Base-by-base conservation (phyloP, 495 filamentous ascomycete genomes). In the Neurospora sp. region DNA sequence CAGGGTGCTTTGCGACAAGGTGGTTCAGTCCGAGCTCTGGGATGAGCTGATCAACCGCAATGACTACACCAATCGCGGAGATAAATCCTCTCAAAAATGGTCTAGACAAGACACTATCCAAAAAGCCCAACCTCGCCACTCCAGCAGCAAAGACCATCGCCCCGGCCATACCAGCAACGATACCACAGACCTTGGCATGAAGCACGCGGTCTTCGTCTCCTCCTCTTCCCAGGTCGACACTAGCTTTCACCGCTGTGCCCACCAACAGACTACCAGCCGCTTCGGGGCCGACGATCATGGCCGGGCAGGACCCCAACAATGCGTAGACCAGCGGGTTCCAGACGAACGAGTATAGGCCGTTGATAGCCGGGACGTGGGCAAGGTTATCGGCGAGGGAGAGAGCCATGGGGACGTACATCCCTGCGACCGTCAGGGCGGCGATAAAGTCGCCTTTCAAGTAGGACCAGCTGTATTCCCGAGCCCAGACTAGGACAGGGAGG, bases 391-490 rank as follows among this genome's bases (percentile, higher is more conserved):
- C 94, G 73, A 94, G 87, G 5, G 94, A 98, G 38, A 99, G 87
- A 0, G 95, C 90, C 95, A 99, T 98, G 37, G 96, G 96, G 44
- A 99, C 92, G 78, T 99, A 99, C 83, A 99, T 94, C 16, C 94
- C 97, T 1, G 95, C 93, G 82, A 99, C 90, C 3, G 96, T 98
- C 70, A 98, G 80, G 65, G 92, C 88, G 14, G 96, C 94, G 10
- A 94, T 85, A 39, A 98, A 84, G 82, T 99, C 96, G 39, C 96
- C 96, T 75, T 90, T 87, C 38, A 98, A 80, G 79, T 90, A 97
- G 6, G 87, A 87, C 89, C 87, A 92, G 73, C 82, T 88, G 78
- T 99, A 99, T 79, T 96, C 90, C 45, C 83, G 83, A 40, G 96
- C 89, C 96, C 96, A 99, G 71, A 90, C 92, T 73, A 97, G 82